A percentile compares a stretch with the other conserved stretches of the same genome.
These are phyloP conservation scores for Calonectria pseudoreteaudii DNA, from an alignment of 2,329 filamentous ascomycete species.

Conservation along the genomic window DNA sequence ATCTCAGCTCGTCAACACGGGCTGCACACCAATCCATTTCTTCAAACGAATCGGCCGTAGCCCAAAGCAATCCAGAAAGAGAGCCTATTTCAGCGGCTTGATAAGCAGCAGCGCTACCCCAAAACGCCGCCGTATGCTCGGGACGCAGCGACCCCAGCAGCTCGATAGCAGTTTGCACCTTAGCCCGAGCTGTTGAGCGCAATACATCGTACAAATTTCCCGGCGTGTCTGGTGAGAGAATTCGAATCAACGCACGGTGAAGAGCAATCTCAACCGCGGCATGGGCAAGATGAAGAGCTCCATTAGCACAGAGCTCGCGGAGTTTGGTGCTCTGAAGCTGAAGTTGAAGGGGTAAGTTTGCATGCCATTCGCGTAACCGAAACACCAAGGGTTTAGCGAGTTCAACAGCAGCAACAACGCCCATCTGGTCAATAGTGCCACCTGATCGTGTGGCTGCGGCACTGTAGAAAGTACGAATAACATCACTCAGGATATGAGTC, in stretches of 20 bases:
- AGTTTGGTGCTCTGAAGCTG: constrained; percentile 57
- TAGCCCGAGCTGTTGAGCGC: constrained; percentile 52
- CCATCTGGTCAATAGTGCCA: constrained; percentile 47
- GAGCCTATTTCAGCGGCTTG: constrained; percentile 57
- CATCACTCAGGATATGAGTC: constrained; percentile 63
- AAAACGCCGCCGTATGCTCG: constrained; percentile 59
- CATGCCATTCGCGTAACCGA: constrained; percentile 57
- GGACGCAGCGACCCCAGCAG: constrained; percentile 56
- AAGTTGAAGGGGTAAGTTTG: constrained; percentile 57
- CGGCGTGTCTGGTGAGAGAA: constrained; percentile 49
- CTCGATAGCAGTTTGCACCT: constrained; percentile 54
- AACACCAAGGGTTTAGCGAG: constrained; percentile 49
- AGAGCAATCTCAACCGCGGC: constrained; percentile 64
- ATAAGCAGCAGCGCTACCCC: constrained; percentile 58
- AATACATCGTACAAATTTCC: constrained; percentile 46
- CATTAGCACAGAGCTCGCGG: constrained; percentile 54
- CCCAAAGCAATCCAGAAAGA: constrained; percentile 56
- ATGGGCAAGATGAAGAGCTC: constrained; percentile 63
- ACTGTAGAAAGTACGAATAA: constrained; percentile 62
- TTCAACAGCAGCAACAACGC: constrained; percentile 48
- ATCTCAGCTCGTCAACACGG: constrained; percentile 54
- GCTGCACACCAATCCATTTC: constrained; percentile 55
- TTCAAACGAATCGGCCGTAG: constrained; percentile 49
- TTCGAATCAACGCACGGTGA: constrained; percentile 61
- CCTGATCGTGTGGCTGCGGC: constrained; percentile 45